These are phyloP conservation scores for Adenanthera pavonina DNA, from an alignment of 306 rosid species.

Conservation along the genomic window DNA sequence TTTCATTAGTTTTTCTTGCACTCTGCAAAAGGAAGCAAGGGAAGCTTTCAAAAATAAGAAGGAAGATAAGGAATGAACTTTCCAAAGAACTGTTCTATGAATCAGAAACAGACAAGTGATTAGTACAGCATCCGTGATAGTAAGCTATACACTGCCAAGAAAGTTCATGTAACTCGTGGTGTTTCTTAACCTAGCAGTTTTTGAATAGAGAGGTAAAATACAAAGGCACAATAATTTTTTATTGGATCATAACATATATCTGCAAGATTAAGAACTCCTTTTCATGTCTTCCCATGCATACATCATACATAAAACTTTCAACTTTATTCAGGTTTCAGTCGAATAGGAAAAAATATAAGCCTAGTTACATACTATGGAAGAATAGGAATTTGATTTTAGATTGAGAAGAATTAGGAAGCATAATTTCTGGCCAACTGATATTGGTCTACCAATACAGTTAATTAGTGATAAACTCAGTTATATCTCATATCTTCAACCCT, in stretches of 20 bases:
- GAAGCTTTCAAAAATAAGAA: not conserved
- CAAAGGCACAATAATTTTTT: constrained; percentile 12
- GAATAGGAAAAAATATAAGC: not conserved
- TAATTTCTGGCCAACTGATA: not conserved
- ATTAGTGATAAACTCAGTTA: not conserved
- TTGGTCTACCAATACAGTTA: not conserved
- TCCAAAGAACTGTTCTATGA: not conserved
- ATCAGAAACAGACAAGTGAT: not conserved
- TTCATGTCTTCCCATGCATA: not conserved
- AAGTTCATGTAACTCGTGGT: not conserved
- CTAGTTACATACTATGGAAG: not conserved
- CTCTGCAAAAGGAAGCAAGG: not conserved
- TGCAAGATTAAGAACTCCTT: not conserved
- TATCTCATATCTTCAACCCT: too few species aligned
- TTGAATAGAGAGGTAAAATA: not conserved
- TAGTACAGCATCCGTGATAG: not conserved
- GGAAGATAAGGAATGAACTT: not conserved
- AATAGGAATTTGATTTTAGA: not conserved
- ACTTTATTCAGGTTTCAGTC: not conserved
- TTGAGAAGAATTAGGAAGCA: not conserved
- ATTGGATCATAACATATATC: not conserved
- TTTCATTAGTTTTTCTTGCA: not conserved
- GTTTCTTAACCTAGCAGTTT: not conserved
- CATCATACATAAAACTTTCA: not conserved
- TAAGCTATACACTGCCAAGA: not conserved